Percentiles rank a stretch among this genome's conserved stretches.
These are phyloP conservation scores for Colletotrichum simmondsii DNA, from an alignment of 2,329 filamentous ascomycete species.

Conservation along the genomic window DNA sequence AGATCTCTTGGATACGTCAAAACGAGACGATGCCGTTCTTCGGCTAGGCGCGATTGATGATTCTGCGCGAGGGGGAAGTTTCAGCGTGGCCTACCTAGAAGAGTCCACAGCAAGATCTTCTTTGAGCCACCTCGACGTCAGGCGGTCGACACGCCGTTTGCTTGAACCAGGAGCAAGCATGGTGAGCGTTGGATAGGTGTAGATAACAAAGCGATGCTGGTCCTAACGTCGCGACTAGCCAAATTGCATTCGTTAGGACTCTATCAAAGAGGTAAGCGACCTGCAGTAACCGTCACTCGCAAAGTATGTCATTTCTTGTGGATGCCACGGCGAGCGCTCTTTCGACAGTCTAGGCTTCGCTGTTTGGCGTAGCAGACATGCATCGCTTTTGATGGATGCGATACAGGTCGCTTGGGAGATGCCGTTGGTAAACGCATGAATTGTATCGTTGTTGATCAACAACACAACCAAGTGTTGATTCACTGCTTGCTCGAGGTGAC, in stretches of 20 bases:
- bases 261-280: neutral
- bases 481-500: neutral
- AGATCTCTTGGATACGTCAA: neutral
- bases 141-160: neutral
- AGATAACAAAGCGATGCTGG: neutral
- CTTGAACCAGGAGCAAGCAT: neutral
- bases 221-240: neutral
- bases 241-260: neutral
- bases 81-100: constrained; percentile 14
- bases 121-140: neutral
- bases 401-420: no score
- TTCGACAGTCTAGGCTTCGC: neutral
- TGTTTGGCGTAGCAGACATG: neutral
- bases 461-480: neutral
- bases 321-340: neutral
- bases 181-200: neutral
- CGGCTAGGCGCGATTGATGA: neutral
- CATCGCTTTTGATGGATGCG: neutral
- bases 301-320: neutral
- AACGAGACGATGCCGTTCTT: neutral
- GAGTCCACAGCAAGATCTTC: neutral
- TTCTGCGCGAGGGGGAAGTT: neutral
- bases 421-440: neutral
- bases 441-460: constrained; percentile 2
- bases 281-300: neutral